Conservation (phyloP, 2,329 filamentous ascomycete genomes). For the Diaporthe sp. region DNA sequence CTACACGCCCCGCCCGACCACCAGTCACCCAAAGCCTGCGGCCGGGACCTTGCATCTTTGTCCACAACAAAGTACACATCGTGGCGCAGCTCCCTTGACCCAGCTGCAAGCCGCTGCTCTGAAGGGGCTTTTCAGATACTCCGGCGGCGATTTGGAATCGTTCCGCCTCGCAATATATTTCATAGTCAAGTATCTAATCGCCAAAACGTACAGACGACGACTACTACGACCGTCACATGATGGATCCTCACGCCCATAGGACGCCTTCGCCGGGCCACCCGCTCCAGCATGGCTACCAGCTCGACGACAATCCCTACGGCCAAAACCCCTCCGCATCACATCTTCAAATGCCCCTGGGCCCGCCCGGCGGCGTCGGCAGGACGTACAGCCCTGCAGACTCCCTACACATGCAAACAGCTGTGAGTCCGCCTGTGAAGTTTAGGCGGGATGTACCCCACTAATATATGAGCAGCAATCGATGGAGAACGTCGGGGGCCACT, state of each 20-base stretch:
- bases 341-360: conserved; percentile 78
- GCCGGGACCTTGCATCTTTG: conserved; percentile 37
- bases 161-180: conserved; percentile 3
- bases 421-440: conserved; percentile 60
- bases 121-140: conserved; percentile 33
- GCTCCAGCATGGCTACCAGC: conserved; percentile 81
- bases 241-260: conserved; percentile 71
- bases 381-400: conserved; percentile 78
- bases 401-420: conserved; percentile 86
- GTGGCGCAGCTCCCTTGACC: conserved; percentile 43
- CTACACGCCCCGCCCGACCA: conserved; percentile 24
- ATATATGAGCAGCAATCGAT: conserved; percentile 62
- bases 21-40: conserved; percentile 19
- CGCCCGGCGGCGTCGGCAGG: conserved; percentile 50
- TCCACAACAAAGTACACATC: conserved; percentile 37
- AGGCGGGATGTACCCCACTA: conserved; percentile 29
- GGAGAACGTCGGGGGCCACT: conserved; percentile 62
- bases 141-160: conserved; percentile 43
- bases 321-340: conserved; percentile 59
- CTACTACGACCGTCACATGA: conserved; percentile 69
- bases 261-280: conserved; percentile 85
- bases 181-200: conserved; percentile 39
- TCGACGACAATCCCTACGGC: conserved; percentile 82
- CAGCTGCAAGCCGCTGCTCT: conserved; percentile 34
- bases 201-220: conserved; percentile 64